Evolutionary conservation across 1,284 basidiomycete genomes (phyloP).

Genomic region (Ustilago tritici): DNA sequence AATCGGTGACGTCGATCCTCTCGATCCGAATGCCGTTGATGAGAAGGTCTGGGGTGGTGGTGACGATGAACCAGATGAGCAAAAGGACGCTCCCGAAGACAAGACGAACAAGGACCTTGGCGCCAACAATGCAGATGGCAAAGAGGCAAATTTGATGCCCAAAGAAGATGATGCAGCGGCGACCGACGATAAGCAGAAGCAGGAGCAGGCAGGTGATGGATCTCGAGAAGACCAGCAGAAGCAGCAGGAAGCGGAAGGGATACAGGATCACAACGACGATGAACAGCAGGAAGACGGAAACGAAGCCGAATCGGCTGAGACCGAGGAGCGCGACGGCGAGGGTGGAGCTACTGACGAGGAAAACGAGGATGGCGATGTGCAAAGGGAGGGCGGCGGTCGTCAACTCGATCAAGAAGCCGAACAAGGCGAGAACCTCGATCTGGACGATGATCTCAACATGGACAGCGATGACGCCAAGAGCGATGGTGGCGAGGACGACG

Average conservation of each 20-base stretch:
- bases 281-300: conserved; percentile 24
- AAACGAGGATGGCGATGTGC: conserved; percentile 68
- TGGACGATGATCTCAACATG: conserved; percentile 64
- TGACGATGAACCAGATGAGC: conserved; percentile 75
- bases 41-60: conserved; percentile 98
- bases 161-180: conserved; percentile 37
- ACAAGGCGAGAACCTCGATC: conserved; percentile 68
- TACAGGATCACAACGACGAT: conserved; percentile 25
- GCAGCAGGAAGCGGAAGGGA: conserved; percentile 25
- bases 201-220: conserved; percentile 71
- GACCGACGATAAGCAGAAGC: conserved; percentile 67
- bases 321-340: conserved; percentile 57
- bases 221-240: conserved; percentile 71
- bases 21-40: conserved; percentile 88
- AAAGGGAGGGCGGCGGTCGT: conserved; percentile 70
- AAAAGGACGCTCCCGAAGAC: conserved; percentile 60
- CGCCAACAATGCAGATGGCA: conserved; percentile 69
- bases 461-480: conserved; percentile 43
- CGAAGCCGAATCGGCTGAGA: conserved; percentile 40
- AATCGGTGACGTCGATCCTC: conserved; percentile 83
- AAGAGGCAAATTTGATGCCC: conserved; percentile 46
- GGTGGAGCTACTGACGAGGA: conserved; percentile 63
- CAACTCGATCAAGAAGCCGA: conserved; percentile 67
- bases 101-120: conserved; percentile 70
- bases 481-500: conserved; percentile 69